These are phyloP conservation scores for Sextonia rubra DNA, from an alignment of 164 flowering plant species.

Conservation along the genomic window DNA sequence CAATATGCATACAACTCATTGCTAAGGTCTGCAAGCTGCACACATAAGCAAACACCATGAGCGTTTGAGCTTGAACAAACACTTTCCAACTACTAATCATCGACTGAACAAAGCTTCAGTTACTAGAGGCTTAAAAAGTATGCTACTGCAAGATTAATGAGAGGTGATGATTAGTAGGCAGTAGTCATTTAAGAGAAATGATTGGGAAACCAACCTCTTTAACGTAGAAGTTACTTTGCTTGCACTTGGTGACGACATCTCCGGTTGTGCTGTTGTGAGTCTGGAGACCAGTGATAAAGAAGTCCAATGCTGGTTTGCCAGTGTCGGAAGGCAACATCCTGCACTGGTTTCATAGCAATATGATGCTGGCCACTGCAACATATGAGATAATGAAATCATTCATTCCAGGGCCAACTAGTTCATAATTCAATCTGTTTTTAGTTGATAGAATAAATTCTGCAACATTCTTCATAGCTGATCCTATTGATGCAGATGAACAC, in stretches of 20 bases:
- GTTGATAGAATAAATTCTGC: background rate
- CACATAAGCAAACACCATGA: no score
- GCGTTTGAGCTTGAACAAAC: no score
- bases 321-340: background rate
- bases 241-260: background rate
- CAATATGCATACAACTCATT: background rate
- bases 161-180: background rate
- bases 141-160: background rate
- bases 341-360: background rate
- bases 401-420: no score
- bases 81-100: background rate
- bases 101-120: background rate
- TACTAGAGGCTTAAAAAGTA: background rate
- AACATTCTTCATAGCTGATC: background rate
- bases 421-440: no score
- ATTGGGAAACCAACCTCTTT: background rate
- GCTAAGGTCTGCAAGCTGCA: background rate
- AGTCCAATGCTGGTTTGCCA: background rate
- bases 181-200: background rate
- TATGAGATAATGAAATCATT: background rate
- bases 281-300: background rate
- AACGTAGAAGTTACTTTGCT: background rate
- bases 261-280: background rate
- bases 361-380: constrained; percentile 1
- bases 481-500: no score